phyloP scores from a whole-genome alignment of 306 rosid species.

The peach (Prunus persica) region Prunus_persica_NCBIv2 NC_034016.1:2666501-2667000 shows the following conservation, averaged over 20 bases:
- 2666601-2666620: conserved; percentile 18
- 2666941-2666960: background rate
- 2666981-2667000: background rate
- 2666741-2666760: conserved; percentile 30
- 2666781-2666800: background rate
- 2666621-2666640: conserved; percentile 29
- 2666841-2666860: background rate
- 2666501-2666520: background rate
- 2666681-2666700: conserved; percentile 24
- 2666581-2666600: conserved; percentile 9
- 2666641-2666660: conserved; percentile 27
- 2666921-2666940: background rate
- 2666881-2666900: background rate
- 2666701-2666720: conserved; percentile 12
- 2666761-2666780: background rate
- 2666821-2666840: background rate
- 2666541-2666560: background rate
- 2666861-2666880: background rate
- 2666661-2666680: conserved; percentile 27
- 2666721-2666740: conserved; percentile 19
- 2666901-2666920: background rate
- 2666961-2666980: background rate
- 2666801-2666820: background rate
- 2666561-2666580: background rate
- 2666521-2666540: conserved; percentile 2